Percentiles rank a stretch among this genome's conserved stretches.
Conservation (phyloP, 208 protist species). For the Naegleria lovaniensis region DNA sequence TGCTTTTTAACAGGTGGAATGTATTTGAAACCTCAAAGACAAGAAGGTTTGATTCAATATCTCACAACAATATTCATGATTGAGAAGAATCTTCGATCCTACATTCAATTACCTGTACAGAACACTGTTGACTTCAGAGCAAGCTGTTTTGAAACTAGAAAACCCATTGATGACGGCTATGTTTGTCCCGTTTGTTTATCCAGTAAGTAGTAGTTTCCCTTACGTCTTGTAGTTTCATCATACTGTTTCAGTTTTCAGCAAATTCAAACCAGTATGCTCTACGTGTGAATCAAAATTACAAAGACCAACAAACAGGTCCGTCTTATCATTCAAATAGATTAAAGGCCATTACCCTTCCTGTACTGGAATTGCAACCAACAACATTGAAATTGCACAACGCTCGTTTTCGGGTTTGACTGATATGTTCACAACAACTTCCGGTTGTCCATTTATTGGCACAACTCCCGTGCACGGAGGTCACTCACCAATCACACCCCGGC, state of each 20-base stretch:
- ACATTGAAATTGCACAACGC: too few relatives aligned
- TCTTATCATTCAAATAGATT: neutral
- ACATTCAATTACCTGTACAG: constrained; percentile 5
- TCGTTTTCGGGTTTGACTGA: too few relatives aligned
- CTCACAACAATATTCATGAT: neutral
- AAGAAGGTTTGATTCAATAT: constrained; percentile 29
- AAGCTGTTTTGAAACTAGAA: constrained; percentile 17
- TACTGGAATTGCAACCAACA: too few relatives aligned
- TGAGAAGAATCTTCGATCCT: neutral
- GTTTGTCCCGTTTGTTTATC: constrained; percentile 20
- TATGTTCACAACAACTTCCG: too few relatives aligned
- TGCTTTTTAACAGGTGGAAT: neutral
- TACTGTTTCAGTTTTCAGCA: neutral
- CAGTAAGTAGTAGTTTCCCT: neutral
- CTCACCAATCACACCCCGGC: too few relatives aligned
- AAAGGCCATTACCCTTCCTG: too few relatives aligned
- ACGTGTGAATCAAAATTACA: constrained; percentile 5
- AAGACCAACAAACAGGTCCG: neutral
- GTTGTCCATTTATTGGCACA: too few relatives aligned
- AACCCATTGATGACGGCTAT: constrained; percentile 6
- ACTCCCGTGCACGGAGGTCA: too few relatives aligned
- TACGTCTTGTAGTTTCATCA: too few relatives aligned
- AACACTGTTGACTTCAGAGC: constrained; percentile 3
- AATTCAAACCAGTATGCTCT: neutral
- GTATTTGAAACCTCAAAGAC: constrained; percentile 11